phyloP scores from a whole-genome alignment of 192 early-diverging fungal species.

The Backusella westeae region DNA sequence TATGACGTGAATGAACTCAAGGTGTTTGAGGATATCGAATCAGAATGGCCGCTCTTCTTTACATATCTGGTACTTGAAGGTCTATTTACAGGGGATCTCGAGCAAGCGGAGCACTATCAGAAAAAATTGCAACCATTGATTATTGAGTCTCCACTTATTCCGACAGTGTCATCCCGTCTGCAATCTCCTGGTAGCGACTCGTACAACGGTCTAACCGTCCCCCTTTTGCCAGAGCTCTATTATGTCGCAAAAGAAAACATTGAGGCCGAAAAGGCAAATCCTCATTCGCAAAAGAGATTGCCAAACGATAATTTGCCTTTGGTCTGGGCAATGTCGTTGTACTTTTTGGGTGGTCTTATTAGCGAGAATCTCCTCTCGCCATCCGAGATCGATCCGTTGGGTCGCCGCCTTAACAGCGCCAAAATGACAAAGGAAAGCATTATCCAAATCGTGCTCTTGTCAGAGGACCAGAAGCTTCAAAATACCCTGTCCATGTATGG shows the following conservation, averaged over 20 bases:
- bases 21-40: slow-evolving; percentile 80
- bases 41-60: slow-evolving; percentile 88
- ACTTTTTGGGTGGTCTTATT: slow-evolving; percentile 70
- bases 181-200: neutral
- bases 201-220: neutral
- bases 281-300: slow-evolving; percentile 63
- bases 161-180: slow-evolving; percentile 11
- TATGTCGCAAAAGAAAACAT: slow-evolving; percentile 73
- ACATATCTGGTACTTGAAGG: slow-evolving; percentile 85
- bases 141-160: slow-evolving; percentile 54
- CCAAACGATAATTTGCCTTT: slow-evolving; percentile 87
- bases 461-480: slow-evolving; percentile 70
- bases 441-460: slow-evolving; percentile 75
- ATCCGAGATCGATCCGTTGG: slow-evolving; percentile 81
- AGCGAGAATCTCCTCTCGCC: slow-evolving; percentile 72
- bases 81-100: slow-evolving; percentile 63
- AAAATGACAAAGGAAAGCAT: slow-evolving; percentile 52
- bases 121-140: slow-evolving; percentile 63
- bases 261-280: slow-evolving; percentile 64
- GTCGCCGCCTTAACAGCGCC: slow-evolving; percentile 60
- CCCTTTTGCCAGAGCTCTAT: slow-evolving; percentile 66
- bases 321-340: slow-evolving; percentile 84
- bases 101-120: slow-evolving; percentile 67
- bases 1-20: slow-evolving; percentile 79
- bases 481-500: slow-evolving; percentile 67